Base-by-base conservation (phyloP, 2,329 filamentous ascomycete species). In the Colletotrichum tanaceti region DNA sequence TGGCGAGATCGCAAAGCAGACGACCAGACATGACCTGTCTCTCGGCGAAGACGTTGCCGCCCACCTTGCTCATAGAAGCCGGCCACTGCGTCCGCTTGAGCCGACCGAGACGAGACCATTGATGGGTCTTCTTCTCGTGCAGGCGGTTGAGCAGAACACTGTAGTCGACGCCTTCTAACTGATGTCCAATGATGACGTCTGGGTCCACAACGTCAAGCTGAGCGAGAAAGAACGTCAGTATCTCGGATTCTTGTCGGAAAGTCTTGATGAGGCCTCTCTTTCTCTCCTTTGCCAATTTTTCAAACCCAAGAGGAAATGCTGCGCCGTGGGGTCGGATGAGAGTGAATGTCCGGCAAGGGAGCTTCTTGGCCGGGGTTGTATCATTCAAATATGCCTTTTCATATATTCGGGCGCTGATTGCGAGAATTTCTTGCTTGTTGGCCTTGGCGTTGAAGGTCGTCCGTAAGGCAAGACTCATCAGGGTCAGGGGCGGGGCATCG, bases 131-230 rank as follows among this genome's bases (percentile, higher is more conserved):
- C 80, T 92, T 94, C 76, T 97, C 93, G 70, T 93, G 90, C 73
- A 99, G 84, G 58, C 96, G 90, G 77, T 89, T 97, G 32, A 99
- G 84, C 13, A 99, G 84, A 65, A 98, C 90, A 73, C 94, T 97
- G 78, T 97, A 97, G 77, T 99, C 96, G 4, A 98, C 94, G 74
- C 97, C 96, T 78, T 99, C 96, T n/a, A 99, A 86, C 75, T 97
- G 92, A 78, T 99, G 95, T 14, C 96, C 96, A 73, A 98, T 86
- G 43, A 99, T 87, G 38, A 97, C 94, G 82, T 99, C 96, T 0
- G 96, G 96, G 75, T 99, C 96, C 70, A 92, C 90, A 38, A 91
- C 87, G 74, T 97, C 93, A 46, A 99, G 86, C 74, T 98, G 90
- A 3, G 94, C 94, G 71, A 99, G 82, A 78, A 99, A 97, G 77